A percentile compares a stretch with the other conserved stretches of the same genome.
phyloP scores from a whole-genome alignment of 345 rosid species.

The Firmiana major region DNA sequence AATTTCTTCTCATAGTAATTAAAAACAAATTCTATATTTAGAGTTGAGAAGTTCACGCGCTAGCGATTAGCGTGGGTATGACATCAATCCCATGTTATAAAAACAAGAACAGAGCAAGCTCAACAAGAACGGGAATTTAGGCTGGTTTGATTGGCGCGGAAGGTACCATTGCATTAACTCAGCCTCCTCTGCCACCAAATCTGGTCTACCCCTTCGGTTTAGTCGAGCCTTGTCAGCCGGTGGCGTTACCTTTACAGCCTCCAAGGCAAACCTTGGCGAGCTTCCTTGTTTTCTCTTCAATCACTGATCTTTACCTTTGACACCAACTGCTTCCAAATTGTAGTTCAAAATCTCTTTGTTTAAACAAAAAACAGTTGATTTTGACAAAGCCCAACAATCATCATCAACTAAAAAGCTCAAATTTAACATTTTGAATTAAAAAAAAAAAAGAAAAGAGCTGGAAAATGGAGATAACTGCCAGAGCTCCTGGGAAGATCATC shows the following conservation, averaged over 20 bases:
- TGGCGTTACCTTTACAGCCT: not conserved
- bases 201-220: not conserved
- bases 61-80: not conserved
- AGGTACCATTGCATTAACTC: not conserved
- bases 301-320: not conserved
- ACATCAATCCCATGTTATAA: not conserved
- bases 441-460: not conserved
- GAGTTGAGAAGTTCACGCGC: not conserved
- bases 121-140: no score
- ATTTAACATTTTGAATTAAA: not conserved
- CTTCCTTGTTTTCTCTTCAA: not conserved
- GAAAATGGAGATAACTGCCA: conserved; percentile 82
- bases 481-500: conserved; percentile 95
- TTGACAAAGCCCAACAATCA: not conserved
- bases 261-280: not conserved
- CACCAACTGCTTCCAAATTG: not conserved
- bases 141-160: not conserved
- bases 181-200: not conserved
- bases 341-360: not conserved
- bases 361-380: not conserved
- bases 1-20: not conserved
- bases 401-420: not conserved
- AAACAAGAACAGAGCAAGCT: not conserved
- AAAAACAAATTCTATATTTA: not conserved
- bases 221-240: not conserved